Evolutionary conservation across 1,139 yeast species (phyloP).

Genomic region (Pneumocystis sp.): DNA sequence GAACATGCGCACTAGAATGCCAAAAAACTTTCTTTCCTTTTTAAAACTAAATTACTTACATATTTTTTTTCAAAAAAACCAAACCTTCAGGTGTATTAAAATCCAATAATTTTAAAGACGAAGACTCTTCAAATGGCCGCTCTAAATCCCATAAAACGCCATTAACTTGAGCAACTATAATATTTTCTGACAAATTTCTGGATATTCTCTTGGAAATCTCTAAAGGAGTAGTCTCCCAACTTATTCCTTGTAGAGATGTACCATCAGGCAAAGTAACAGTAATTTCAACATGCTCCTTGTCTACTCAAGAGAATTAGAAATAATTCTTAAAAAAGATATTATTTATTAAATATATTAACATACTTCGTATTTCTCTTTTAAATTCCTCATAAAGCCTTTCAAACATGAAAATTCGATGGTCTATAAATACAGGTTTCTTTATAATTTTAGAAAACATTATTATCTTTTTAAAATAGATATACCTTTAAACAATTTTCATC

Average conservation of each 20-base stretch:
- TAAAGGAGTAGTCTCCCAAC: conserved; percentile 85
- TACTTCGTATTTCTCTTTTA: conserved; percentile 46
- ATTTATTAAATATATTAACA: not conserved
- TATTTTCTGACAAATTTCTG: conserved; percentile 74
- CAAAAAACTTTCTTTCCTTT: conserved; percentile 66
- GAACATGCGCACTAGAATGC: conserved; percentile 97
- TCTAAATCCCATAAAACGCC: conserved; percentile 91
- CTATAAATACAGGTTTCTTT: conserved; percentile 62
- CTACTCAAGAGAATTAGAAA: conserved; percentile 1
- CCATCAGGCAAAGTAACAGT: conserved; percentile 81
- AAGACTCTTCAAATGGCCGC: conserved; percentile 74
- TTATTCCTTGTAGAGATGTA: conserved; percentile 53
- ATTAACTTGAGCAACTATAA: conserved; percentile 79
- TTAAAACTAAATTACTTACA: not conserved
- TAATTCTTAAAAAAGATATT: not conserved
- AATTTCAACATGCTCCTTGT: conserved; percentile 42
- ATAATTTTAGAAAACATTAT: not conserved
- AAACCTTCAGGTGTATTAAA: conserved; percentile 73
- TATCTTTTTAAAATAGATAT: not conserved
- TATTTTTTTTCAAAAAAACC: not conserved
- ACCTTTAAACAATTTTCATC: not conserved
- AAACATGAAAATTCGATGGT: conserved; percentile 61
- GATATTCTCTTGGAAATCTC: conserved; percentile 75
- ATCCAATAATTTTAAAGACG: conserved; percentile 56
- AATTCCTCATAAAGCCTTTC: conserved; percentile 67